Conservation (phyloP, 345 rosid genomes). For the Pelargonium nanum region DNA sequence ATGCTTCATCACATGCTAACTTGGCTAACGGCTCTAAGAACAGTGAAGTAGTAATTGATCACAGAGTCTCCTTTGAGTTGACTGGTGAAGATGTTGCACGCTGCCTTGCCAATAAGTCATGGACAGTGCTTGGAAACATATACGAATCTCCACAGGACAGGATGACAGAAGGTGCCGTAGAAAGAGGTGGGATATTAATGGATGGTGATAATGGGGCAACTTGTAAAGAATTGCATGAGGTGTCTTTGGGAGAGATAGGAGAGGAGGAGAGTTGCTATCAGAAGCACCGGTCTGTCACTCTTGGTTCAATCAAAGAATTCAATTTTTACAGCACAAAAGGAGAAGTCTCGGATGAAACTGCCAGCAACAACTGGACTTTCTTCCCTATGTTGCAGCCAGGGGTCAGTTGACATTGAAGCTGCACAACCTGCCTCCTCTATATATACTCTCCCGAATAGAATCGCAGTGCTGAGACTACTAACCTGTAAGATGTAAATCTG, state of each 20-base stretch:
- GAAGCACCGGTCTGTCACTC: constrained; percentile 61
- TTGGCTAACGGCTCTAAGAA: constrained; percentile 34
- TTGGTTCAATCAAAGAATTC: constrained; percentile 85
- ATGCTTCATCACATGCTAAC: constrained; percentile 39
- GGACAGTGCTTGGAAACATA: constrained; percentile 22
- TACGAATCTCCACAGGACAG: constrained; percentile 23
- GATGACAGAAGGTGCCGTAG: constrained; percentile 11
- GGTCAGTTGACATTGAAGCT: constrained; percentile 38
- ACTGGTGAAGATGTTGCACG: constrained; percentile 94
- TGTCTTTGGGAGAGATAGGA: constrained; percentile 23
- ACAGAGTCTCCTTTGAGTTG: constrained; percentile 86
- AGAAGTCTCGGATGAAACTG: constrained; percentile 43
- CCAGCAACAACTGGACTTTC: constrained; percentile 69
- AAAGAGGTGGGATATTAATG: constrained; percentile 15
- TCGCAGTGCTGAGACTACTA: constrained; percentile 7
- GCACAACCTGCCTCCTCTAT: constrained; percentile 2
- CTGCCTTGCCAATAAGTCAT: constrained; percentile 57
- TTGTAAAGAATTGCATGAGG: constrained; percentile 18
- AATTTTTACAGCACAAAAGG: constrained; percentile 71
- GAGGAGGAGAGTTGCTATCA: constrained; percentile 39
- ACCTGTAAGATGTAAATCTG: constrained; percentile 4
- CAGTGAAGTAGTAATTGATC: constrained; percentile 33
- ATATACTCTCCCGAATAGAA: neutral
- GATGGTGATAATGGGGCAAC: constrained; percentile 15
- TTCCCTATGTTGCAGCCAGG: constrained; percentile 80